Conservation (phyloP, 179 eudicot species). For the Dionaea muscipula region DNA sequence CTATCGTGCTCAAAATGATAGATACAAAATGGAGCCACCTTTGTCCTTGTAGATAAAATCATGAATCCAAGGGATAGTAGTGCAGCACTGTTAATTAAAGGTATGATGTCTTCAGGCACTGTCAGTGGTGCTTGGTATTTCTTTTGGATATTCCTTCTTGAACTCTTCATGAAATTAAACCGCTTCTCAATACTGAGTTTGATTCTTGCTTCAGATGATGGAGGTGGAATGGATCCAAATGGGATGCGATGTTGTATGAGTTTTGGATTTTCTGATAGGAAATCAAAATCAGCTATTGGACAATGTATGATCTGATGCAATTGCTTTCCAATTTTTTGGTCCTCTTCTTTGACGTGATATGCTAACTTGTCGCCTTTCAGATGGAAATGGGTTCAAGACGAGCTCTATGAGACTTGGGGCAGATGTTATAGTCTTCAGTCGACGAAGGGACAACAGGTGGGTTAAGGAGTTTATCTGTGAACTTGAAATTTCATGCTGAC, state of each 20-base stretch:
- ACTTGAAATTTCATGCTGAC: too few relatives aligned
- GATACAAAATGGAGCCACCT: slow-evolving; percentile 82
- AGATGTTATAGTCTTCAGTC: slow-evolving; percentile 75
- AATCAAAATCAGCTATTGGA: slow-evolving; percentile 61
- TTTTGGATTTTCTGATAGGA: slow-evolving; percentile 86
- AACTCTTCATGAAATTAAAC: not conserved
- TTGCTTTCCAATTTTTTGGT: slow-evolving; percentile 6
- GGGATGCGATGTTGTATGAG: slow-evolving; percentile 71
- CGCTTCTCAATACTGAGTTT: not conserved
- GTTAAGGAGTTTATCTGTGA: not conserved
- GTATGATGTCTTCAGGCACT: slow-evolving; percentile 19
- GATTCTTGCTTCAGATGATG: slow-evolving; percentile 45
- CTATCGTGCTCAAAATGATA: slow-evolving; percentile 24
- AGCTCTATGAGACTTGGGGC: slow-evolving; percentile 95
- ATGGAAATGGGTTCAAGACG: slow-evolving; percentile 96
- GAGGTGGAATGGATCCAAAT: slow-evolving; percentile 88
- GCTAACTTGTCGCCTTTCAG: slow-evolving; percentile 37
- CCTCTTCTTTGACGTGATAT: slow-evolving; percentile 6
- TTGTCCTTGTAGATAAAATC: slow-evolving; percentile 55
- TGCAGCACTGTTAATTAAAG: slow-evolving; percentile 66
- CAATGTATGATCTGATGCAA: slow-evolving; percentile 35
- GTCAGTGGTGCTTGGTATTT: slow-evolving; percentile 2
- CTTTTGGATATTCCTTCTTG: not conserved
- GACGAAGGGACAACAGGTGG: slow-evolving; percentile 39
- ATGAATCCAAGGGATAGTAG: slow-evolving; percentile 62